Evolutionary conservation across 2,329 filamentous ascomycete genomes (phyloP), one percentile per base, ranked within the genome.

Genomic region (Rhexocercosporidium sp.): DNA sequence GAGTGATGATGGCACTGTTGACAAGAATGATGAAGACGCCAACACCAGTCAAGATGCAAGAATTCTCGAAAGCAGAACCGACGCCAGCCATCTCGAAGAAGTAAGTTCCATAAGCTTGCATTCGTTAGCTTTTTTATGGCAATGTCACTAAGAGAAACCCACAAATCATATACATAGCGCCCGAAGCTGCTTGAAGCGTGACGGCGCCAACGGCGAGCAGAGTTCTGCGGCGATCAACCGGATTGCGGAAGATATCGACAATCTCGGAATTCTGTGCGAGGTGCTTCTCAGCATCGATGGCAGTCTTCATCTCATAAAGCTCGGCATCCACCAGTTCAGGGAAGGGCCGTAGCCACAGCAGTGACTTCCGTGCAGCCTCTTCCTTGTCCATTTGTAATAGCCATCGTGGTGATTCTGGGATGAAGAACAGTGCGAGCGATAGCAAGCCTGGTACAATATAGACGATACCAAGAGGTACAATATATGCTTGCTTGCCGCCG

Each of bases 11-110:
- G 56, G 81, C 74, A 61, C 80, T 83, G 75, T 88, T 88, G 71
- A 84, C 74, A 8, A 86, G 72, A 67, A 88, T 84, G 12, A 84
- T 84, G n/a, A 84, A 73, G 20, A 87, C 85, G 18, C 85, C 85
- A 57, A 87, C 81, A 7, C 81, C 82, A 34, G 79, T 82, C 16
- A 88, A 79, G 54, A 88, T 85, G 73, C 86, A 86, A 16, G 82
- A 79, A 76, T 87, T 88, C 71, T 84, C 82, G 73, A 88, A 88
- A 9, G 85, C 81, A 59, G 84, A 80, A 39, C 82, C 80, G 4
- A 88, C 83, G 54, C 83, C 80, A 41, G 86, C 85, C 83, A 88
- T 87, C 71, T 84, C 81, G 74, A 88, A 86, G 79, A 88, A 88
- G 75, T 88, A 88, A 1, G 85, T 87, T 27, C 81, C 81, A 70